Base-by-base conservation (phyloP, 2,329 filamentous ascomycete genomes). In the Thelonectria blattea region DNA sequence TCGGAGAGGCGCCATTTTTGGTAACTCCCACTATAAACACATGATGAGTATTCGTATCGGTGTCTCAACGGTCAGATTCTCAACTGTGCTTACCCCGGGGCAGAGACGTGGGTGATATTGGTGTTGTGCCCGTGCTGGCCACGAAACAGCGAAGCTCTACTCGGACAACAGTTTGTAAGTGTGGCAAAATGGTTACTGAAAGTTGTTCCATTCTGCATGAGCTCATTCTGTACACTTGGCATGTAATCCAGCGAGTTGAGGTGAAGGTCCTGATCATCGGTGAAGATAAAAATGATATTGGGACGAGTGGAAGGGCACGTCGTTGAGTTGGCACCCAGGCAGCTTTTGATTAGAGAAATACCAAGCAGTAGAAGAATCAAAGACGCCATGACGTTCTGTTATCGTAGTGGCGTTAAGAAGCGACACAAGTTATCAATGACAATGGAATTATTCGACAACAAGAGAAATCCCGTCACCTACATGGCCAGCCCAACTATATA, bases 271-370 rank as follows among this genome's bases (percentile, higher is more conserved):
- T 60, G 57, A 41, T 60, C 57, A 47, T 60, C 57, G 3, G 57
- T 60, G 27, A 60, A 55, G 12, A 60, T 56, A 14, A 60, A 60
- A n/a, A 60, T 52, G 10, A 60, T 60, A 11, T 60, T 60, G 46
- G 57, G 57, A 7, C 52, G 39, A 2, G 41, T 42, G 2, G 47
- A 20, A 4, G 41, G 42, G 9, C 55, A 58, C 1, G 39, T 52
- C 7, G 43, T 30, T n/a, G 55, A 52, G 32, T 34, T 27, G 7
- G 45, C 41, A 12, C 30, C 41, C 14, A 57, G 14, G 41, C 48
- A 32, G 11, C 15, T 3, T 6, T 41, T 48, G 6, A 52, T 9
- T 8, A 52, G 27, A 17, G 32, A 2, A 1, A 18, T 24, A 10
- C 47, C 27, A 37, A 51, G 34, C n/a, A 46, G 47, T 9, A 52